These are phyloP conservation scores for Myxozyma geophila DNA, from an alignment of 805 yeast genomes.

Conservation along the genomic window DNA sequence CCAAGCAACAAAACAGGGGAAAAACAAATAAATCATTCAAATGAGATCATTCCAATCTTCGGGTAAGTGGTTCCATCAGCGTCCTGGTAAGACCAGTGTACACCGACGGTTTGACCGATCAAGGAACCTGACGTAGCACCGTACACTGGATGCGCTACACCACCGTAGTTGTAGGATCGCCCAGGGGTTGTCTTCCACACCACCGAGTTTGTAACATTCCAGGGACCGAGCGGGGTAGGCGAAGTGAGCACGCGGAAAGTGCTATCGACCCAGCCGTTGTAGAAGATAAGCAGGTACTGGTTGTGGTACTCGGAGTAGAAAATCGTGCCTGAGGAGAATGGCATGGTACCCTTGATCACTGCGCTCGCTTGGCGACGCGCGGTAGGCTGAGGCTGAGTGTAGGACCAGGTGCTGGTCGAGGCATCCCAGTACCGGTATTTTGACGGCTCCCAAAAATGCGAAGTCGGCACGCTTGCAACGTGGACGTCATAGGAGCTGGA, in stretches of 20 bases:
- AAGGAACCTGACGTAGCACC: slow-evolving; percentile 9
- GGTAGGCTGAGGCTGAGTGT: slow-evolving; percentile 25
- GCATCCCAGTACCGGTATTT: slow-evolving; percentile 31
- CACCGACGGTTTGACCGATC: slow-evolving; percentile 22
- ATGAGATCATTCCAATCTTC: slow-evolving; percentile 7
- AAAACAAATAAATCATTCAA: neutral
- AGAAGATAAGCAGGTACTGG: slow-evolving; percentile 25
- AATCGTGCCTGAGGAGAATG: slow-evolving; percentile 31
- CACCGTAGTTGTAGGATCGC: slow-evolving; percentile 31
- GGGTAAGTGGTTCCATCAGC: slow-evolving; percentile 20
- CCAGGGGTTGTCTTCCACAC: slow-evolving; percentile 20
- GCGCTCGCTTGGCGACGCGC: slow-evolving; percentile 30
- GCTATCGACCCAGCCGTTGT: slow-evolving; percentile 32
- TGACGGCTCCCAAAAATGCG: neutral
- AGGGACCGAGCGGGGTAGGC: slow-evolving; percentile 34
- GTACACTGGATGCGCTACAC: slow-evolving; percentile 25
- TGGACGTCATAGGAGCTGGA: slow-evolving; percentile 31
- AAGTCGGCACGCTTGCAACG: slow-evolving; percentile 29
- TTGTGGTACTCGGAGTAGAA: slow-evolving; percentile 34
- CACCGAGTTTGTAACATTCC: slow-evolving; percentile 21
- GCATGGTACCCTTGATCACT: slow-evolving; percentile 20
- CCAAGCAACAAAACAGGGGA: too few relatives aligned
- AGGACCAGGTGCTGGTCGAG: slow-evolving; percentile 15
- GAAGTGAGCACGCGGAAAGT: slow-evolving; percentile 22
- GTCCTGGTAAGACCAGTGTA: slow-evolving; percentile 29